Evolutionary conservation across 106 monocot species (phyloP).

Genomic region (Posidonia australis): DNA sequence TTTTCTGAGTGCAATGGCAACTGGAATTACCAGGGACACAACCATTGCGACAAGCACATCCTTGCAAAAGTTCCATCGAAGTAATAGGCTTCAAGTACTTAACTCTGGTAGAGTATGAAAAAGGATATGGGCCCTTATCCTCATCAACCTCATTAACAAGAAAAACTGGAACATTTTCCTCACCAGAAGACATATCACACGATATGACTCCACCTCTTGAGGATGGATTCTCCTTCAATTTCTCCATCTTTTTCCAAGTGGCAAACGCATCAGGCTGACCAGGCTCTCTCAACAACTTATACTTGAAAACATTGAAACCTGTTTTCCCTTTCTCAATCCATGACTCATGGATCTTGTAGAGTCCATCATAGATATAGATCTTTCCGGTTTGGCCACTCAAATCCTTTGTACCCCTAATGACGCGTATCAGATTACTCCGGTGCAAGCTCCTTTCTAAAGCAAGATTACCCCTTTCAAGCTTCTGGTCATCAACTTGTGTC

Average conservation of each 20-base stretch:
- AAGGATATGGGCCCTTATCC: constrained; percentile 40
- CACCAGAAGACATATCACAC: constrained; percentile 46
- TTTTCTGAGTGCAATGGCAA: constrained; percentile 41
- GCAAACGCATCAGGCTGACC: constrained; percentile 56
- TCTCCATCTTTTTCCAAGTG: constrained; percentile 48
- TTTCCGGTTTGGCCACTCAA: constrained; percentile 18
- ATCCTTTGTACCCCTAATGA: constrained; percentile 53
- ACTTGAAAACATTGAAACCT: constrained; percentile 71
- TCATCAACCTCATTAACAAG: constrained; percentile 69
- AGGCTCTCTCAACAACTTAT: constrained; percentile 44
- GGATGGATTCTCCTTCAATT: constrained; percentile 47
- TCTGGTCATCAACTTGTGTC: constrained; percentile 43
- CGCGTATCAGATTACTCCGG: constrained; percentile 37
- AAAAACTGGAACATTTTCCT: constrained; percentile 47
- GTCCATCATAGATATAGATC: constrained; percentile 77
- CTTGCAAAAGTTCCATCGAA: constrained; percentile 20
- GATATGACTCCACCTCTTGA: constrained; percentile 37
- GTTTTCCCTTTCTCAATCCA: constrained; percentile 58
- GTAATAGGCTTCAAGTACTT: constrained; percentile 13
- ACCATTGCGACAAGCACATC: constrained; percentile 36
- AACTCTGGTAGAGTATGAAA: constrained; percentile 36
- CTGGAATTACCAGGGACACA: constrained; percentile 48
- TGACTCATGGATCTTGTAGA: constrained; percentile 49
- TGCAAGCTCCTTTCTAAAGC: constrained; percentile 64
- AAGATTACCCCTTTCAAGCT: constrained; percentile 76